Evolutionary conservation across 495 filamentous ascomycete species (phyloP), one percentile per base, ranked within the genome.

Genomic region (Hypoxylon crocopeplum): DNA sequence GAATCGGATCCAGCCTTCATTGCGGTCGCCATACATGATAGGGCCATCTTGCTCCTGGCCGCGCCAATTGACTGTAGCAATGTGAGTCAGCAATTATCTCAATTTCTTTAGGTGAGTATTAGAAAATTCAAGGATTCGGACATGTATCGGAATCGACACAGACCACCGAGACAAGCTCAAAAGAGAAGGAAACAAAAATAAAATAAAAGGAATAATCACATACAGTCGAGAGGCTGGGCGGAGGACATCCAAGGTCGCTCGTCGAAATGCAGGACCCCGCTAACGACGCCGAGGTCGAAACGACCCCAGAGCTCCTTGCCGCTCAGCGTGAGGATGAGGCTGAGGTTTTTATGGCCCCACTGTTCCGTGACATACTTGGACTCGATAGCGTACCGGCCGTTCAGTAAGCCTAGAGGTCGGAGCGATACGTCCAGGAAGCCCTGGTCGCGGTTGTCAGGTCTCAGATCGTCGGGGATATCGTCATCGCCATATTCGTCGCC

Each of bases 301-400:
- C 42, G 40, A 0, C 66, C 74, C 69, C 73, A 72, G 2, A 77
- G 64, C 29, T 59, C 42, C 46, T 44, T 56, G 8, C 74, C 69
- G 47, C 66, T 67, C 0, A 76, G 56, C 1, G 72, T 72, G 15
- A 76, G 37, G 22, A 72, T 59, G 1, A 76, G 53, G 12, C 13
- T 11, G 17, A 64, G 51, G 29, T 64, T 41, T 0, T 11, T 48
- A 19, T 44, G 20, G 8, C 60, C 48, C 33, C 54, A 61, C 33
- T 71, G 24, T 1, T 41, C 40, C 4, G 27, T 33, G 0, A 70
- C 44, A 2, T 46, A 48, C 1, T 29, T 56, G 33, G 64, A 72
- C 37, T 22, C 42, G 19, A 82, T 55, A 13, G 62, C 48, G 67
- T 82, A 82, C 12, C 70, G 67, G 17, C 79, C 78, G 59, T 77